Base-by-base conservation (phyloP, 2,329 filamentous ascomycete species). In the Ilyonectria sp. region DNA sequence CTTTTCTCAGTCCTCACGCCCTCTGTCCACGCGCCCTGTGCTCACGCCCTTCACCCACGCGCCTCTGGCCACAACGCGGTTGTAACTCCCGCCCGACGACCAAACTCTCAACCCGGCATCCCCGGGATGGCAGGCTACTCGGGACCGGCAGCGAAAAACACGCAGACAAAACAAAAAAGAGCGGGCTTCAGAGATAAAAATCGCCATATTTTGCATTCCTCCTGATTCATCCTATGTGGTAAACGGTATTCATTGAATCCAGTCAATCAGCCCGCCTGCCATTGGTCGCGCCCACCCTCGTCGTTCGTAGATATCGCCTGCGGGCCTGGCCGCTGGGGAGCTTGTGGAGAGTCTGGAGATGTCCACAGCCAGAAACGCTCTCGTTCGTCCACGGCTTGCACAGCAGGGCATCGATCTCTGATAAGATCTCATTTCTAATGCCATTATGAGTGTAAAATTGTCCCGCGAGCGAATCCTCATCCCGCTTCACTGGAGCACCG, bases 381-480 rank as follows among this genome's bases (percentile, higher is more conserved):
- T 35, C 33, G 50, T 35, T 53, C 50, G 50, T 35, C 40, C 40
- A 43, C 40, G 15, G 40, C 15, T 6, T 43, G 43, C 35, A 26
- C 23, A 31, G 43, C 43, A 50, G 56, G 63, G 61, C 61, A 65
- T 52, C 57, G 57, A 65, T 65, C 63, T 60, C 57, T 65, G 63
- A 65, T 60, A 57, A 35, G 50, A 65, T 65, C 57, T 65, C 57
- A 65, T 60, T 65, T 65, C 57, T 65, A 65, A 65, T 65, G 33
- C 47, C 52, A 65, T 65, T 60, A 65, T 65, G 63, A 65, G 63
- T 47, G 33, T 29, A 29, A 60, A 65, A 65, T 55, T 54, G 47
- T 11, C 13, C 55, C 6, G 3, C 46, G 31, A 59, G 35, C 56
- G 56, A 65, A 60, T 65, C 56, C 57, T 40, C 29, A 29, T 31